Conservation (phyloP, 2,329 filamentous ascomycete genomes). For the Alternaria angustiovoidea region DNA sequence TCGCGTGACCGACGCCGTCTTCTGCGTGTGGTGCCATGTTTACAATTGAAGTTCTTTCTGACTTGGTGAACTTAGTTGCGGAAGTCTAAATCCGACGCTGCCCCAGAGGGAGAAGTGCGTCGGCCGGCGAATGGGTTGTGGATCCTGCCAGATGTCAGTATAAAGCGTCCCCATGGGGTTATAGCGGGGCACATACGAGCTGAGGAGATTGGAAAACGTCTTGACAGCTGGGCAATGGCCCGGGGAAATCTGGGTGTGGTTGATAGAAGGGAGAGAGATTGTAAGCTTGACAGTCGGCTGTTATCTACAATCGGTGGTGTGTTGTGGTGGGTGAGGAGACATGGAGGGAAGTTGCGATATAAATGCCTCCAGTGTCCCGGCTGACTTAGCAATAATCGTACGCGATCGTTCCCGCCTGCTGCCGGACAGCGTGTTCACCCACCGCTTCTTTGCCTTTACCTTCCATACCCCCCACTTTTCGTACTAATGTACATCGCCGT, state of each 20-base stretch:
- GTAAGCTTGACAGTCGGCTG: conserved; percentile 16
- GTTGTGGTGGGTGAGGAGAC: conserved; percentile 15
- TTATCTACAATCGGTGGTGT: conserved; percentile 12
- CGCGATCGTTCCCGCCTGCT: conserved; percentile 32
- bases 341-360: conserved; percentile 22
- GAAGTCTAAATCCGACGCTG: conserved; percentile 70
- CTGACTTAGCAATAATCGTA: conserved; percentile 31
- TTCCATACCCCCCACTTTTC: conserved; percentile 32
- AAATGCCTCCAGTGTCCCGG: conserved; percentile 28
- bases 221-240: conserved; percentile 71
- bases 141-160: conserved; percentile 64
- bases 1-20: conserved; percentile 65
- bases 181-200: conserved; percentile 74
- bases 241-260: conserved; percentile 35
- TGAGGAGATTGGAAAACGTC: conserved; percentile 98
- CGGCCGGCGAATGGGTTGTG: conserved; percentile 97
- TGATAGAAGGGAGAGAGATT: conserved; percentile 18
- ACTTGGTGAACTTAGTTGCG: conserved; percentile 45
- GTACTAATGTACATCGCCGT: conserved; percentile 28
- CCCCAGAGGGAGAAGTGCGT: conserved; percentile 87
- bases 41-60: conserved; percentile 38
- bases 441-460: conserved; percentile 41
- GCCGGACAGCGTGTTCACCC: conserved; percentile 38
- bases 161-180: conserved; percentile 9
- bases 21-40: conserved; percentile 95